Conservation (phyloP, 176 grass and related monocot genomes). For the Bromus sterilis region DNA sequence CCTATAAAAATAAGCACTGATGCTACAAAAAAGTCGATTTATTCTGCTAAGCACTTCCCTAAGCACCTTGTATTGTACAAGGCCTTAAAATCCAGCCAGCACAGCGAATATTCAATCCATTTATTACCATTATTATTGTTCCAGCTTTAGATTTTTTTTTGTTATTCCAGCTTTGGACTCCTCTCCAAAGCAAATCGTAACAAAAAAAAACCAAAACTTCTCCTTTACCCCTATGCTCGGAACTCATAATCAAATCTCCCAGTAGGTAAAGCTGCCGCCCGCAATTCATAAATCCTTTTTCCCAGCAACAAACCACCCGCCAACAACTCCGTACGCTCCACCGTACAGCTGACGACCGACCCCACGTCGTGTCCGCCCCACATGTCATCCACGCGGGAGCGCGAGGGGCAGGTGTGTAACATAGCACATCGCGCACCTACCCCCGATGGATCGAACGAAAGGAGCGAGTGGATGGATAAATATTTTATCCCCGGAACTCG, state of each 20-base stretch:
- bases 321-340: rapidly evolving
- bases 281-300: neutral
- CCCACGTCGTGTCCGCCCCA: rapidly evolving
- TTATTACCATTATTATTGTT: too few species aligned
- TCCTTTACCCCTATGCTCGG: conserved; percentile 4
- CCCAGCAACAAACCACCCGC: neutral
- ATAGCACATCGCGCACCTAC: neutral
- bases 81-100: too few species aligned
- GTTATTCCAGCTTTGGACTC: neutral
- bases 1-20: too few species aligned
- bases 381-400: neutral
- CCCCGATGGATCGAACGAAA: neutral
- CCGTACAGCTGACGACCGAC: neutral
- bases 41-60: too few species aligned
- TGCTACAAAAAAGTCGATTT: too few species aligned
- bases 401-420: rapidly evolving
- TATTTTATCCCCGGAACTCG: conserved; percentile 9
- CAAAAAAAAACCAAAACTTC: neutral
- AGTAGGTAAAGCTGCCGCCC: neutral
- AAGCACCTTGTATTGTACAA: too few species aligned
- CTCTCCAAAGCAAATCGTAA: neutral
- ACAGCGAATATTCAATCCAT: neutral
- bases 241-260: conserved; percentile 25
- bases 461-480: neutral
- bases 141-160: too few species aligned